These are phyloP conservation scores for Mycena amicta DNA, from an alignment of 768 basidiomycete genomes.

Conservation along the genomic window DNA sequence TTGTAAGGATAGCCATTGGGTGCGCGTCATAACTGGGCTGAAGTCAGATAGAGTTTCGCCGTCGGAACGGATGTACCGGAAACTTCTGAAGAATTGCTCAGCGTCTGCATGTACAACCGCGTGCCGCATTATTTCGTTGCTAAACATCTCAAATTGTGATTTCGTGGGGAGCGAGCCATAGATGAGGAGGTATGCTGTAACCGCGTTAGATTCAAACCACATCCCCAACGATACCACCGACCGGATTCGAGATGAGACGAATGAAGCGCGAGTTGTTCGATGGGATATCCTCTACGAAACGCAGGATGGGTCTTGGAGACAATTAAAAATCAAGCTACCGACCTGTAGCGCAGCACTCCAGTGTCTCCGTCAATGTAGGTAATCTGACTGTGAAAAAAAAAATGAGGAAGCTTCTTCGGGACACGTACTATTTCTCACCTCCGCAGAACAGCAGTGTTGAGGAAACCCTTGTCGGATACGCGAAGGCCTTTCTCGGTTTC, in stretches of 20 bases:
- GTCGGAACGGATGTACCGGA: slow-evolving; percentile 45
- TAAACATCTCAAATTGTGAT: slow-evolving; percentile 62
- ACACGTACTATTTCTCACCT: neutral
- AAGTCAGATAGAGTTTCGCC: neutral
- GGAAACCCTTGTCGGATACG: slow-evolving; percentile 77
- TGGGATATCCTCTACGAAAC: slow-evolving; percentile 77
- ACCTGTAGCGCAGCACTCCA: slow-evolving; percentile 83
- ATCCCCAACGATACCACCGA: slow-evolving; percentile 19
- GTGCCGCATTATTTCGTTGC: slow-evolving; percentile 80
- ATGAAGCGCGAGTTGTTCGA: slow-evolving; percentile 83
- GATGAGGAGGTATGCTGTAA: slow-evolving; percentile 76
- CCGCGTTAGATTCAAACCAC: neutral
- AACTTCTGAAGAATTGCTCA: slow-evolving; percentile 68
- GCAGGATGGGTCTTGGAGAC: neutral
- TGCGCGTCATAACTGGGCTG: slow-evolving; percentile 81
- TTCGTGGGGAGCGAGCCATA: slow-evolving; percentile 79
- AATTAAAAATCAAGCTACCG: slow-evolving; percentile 1
- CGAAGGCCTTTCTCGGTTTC: slow-evolving; percentile 82
- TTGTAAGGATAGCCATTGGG: slow-evolving; percentile 89
- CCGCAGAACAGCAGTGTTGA: slow-evolving; percentile 62
- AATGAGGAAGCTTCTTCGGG: slow-evolving; percentile 27
- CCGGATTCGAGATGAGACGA: slow-evolving; percentile 79
- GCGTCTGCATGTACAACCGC: slow-evolving; percentile 67
- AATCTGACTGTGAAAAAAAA: slow-evolving; percentile 74
- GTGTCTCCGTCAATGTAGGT: slow-evolving; percentile 92